These are phyloP conservation scores for Euryodendron excelsum DNA, from an alignment of 148 eudicot genomes.

Conservation along the genomic window DNA sequence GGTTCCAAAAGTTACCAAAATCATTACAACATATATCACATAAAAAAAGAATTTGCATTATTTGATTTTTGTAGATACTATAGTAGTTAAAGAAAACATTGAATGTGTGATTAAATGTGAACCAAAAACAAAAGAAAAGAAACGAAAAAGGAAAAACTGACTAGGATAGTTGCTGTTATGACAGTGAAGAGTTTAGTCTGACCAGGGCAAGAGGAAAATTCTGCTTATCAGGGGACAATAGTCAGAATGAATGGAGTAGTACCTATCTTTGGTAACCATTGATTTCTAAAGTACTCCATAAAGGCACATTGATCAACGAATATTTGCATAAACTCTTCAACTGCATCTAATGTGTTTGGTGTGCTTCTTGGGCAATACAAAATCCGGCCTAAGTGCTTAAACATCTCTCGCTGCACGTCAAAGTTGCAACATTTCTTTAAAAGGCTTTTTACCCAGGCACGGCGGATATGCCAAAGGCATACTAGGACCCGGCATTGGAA, in stretches of 20 bases:
- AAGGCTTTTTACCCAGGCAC: constrained; percentile 29
- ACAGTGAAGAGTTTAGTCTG: neutral
- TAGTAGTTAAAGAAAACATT: neutral
- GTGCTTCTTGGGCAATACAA: constrained; percentile 30
- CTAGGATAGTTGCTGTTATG: neutral
- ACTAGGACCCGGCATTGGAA: constrained; percentile 30
- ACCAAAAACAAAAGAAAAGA: neutral
- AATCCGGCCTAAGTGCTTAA: constrained; percentile 31
- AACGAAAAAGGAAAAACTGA: neutral
- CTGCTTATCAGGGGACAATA: neutral
- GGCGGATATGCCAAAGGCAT: constrained; percentile 38
- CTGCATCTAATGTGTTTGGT: constrained; percentile 14
- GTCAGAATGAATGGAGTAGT: constrained; percentile 7
- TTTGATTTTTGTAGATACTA: neutral
- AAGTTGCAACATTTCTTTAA: constrained; percentile 28
- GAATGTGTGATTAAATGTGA: neutral
- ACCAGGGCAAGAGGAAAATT: neutral
- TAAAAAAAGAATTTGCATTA: neutral
- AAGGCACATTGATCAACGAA: constrained; percentile 30
- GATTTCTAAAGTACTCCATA: constrained; percentile 23
- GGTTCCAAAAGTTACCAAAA: neutral
- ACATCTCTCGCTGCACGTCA: constrained; percentile 35
- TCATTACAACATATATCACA: neutral
- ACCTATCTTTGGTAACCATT: constrained; percentile 37
- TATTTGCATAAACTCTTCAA: constrained; percentile 32